Evolutionary conservation across 1,284 basidiomycete species (phyloP).

Genomic region (Sporisorium graminicola): DNA sequence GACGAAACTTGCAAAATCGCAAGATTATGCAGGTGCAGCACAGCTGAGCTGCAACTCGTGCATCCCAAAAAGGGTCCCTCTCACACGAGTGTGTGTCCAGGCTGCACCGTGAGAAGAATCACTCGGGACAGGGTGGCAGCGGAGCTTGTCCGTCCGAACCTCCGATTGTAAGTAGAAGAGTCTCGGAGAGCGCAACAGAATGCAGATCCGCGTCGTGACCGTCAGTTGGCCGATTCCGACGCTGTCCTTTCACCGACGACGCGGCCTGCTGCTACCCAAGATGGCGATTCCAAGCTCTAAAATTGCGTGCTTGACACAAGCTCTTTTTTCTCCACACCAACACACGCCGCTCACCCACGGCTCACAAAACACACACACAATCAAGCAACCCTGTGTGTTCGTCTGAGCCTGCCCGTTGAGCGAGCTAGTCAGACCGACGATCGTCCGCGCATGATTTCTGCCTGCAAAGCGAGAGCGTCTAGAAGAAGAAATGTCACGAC

Average conservation of each 20-base stretch:
- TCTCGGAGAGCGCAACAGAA: not conserved
- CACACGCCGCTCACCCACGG: conserved; percentile 3
- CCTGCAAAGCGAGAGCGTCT: too few species aligned
- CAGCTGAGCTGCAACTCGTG: conserved; percentile 15
- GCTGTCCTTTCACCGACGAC: not conserved
- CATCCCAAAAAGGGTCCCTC: conserved; percentile 18
- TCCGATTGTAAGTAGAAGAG: too few species aligned
- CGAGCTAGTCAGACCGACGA: not conserved
- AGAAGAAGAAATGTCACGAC: not conserved
- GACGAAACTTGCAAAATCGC: not conserved
- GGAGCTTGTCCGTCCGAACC: conserved; percentile 6
- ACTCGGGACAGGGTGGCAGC: too few species aligned
- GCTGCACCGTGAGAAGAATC: not conserved
- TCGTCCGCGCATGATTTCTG: not conserved
- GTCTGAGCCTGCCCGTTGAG: not conserved
- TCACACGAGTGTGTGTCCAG: not conserved
- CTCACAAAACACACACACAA: not conserved
- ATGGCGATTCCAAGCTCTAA: conserved; percentile 18
- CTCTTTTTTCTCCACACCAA: conserved; percentile 12
- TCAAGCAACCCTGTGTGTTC: too few species aligned
- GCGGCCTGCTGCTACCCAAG: not conserved
- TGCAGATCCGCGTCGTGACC: not conserved
- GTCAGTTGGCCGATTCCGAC: not conserved
- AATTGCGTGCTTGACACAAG: conserved; percentile 23
- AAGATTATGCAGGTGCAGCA: conserved; percentile 1